phyloP scores from a whole-genome alignment of 495 filamentous ascomycete species.

The Mytilinidion resinicola region DNA sequence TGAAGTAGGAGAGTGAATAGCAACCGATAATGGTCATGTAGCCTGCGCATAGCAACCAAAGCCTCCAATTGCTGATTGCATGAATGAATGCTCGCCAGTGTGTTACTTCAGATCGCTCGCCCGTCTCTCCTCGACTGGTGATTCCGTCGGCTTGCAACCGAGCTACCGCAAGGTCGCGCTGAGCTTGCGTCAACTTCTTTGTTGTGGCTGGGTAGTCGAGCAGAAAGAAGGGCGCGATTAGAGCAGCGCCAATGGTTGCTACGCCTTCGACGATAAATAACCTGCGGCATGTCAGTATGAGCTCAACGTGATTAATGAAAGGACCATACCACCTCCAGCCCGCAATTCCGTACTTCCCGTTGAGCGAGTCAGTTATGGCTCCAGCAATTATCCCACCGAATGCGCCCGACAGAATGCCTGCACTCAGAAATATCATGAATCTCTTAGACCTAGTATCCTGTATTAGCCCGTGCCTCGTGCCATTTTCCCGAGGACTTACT shows the following conservation, averaged over 20 bases:
- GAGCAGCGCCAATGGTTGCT: slow-evolving; percentile 42
- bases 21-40: slow-evolving; percentile 36
- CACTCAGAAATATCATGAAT: slow-evolving; percentile 48
- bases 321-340: slow-evolving; percentile 40
- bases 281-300: slow-evolving; percentile 14
- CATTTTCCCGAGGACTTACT: slow-evolving; percentile 5
- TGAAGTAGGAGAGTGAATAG: slow-evolving; percentile 47
- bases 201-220: slow-evolving; percentile 51
- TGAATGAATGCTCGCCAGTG: slow-evolving; percentile 33
- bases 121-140: slow-evolving; percentile 10
- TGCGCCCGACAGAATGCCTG: slow-evolving; percentile 45
- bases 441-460: slow-evolving; percentile 33
- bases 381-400: slow-evolving; percentile 49
- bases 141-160: slow-evolving; percentile 31
- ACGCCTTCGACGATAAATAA: slow-evolving; percentile 37
- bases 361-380: slow-evolving; percentile 37
- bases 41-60: slow-evolving; percentile 31
- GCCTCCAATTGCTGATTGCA: slow-evolving; percentile 32
- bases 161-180: slow-evolving; percentile 34
- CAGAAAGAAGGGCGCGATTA: slow-evolving; percentile 50
- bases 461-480: no score
- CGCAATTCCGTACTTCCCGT: slow-evolving; percentile 36
- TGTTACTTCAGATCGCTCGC: slow-evolving; percentile 15
- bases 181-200: slow-evolving; percentile 29
- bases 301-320: background rate